Percentiles rank a stretch among this genome's conserved stretches.
These are phyloP conservation scores for Nigrospora sphaerica DNA, from an alignment of 2,329 filamentous ascomycete genomes.

Conservation along the genomic window DNA sequence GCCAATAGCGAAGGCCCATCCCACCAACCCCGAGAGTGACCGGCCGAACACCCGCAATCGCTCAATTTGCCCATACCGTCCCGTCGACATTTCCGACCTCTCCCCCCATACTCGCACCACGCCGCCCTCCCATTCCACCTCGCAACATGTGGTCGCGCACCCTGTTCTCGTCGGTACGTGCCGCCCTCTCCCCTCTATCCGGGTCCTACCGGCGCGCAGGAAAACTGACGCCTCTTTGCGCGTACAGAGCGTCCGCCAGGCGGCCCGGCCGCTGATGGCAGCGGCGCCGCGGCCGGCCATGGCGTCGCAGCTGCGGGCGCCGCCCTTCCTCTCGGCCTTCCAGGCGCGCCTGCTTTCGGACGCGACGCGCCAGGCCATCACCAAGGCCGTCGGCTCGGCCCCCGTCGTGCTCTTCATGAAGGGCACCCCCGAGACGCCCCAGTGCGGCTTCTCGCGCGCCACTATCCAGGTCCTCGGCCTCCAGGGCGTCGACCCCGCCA, in stretches of 20 bases:
- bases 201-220: background rate
- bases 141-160: conserved; percentile 1
- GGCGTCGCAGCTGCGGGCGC: conserved; percentile 1
- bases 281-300: background rate
- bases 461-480: conserved; percentile 91
- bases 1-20: too few relatives aligned
- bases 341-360: conserved; percentile 68
- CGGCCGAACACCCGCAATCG: too few relatives aligned
- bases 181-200: background rate
- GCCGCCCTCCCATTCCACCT: background rate
- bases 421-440: conserved; percentile 89
- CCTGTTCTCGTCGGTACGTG: conserved; percentile 1
- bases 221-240: background rate
- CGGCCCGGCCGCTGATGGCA: background rate
- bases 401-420: conserved; percentile 99
- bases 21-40: too few relatives aligned
- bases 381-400: conserved; percentile 79
- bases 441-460: conserved; percentile 94
- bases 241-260: background rate
- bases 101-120: too few relatives aligned
- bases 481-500: conserved; percentile 89
- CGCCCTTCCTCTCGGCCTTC: conserved; percentile 21
- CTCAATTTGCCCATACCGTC: too few relatives aligned
- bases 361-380: conserved; percentile 75
- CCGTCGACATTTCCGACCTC: too few relatives aligned